Conservation (phyloP, 2,329 filamentous ascomycete genomes). For the Colletotrichum australisinense region DNA sequence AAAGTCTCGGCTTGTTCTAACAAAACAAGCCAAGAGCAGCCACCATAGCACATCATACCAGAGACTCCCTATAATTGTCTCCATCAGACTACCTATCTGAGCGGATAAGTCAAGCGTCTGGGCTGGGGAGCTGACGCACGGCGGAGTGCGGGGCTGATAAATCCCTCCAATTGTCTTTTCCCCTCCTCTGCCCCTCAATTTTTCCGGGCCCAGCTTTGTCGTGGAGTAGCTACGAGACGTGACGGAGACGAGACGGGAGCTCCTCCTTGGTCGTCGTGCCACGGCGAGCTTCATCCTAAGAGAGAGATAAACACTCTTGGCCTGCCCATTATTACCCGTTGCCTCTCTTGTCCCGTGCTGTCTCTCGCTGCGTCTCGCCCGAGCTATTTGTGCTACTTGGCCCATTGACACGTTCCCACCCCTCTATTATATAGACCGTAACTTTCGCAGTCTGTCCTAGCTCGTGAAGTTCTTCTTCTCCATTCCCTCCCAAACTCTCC, state of each 20-base stretch:
- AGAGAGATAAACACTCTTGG: slow-evolving; percentile 3
- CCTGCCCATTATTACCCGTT: not conserved
- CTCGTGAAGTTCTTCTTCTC: not conserved
- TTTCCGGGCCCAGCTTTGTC: slow-evolving; percentile 42
- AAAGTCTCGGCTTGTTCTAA: not conserved
- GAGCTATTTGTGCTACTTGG: slow-evolving; percentile 8
- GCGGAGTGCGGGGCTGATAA: slow-evolving; percentile 32
- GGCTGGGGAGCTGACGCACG: slow-evolving; percentile 23
- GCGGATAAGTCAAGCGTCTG: not conserved
- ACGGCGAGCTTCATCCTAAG: slow-evolving; percentile 25
- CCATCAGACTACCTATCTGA: not conserved
- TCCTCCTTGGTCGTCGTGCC: slow-evolving; percentile 1
- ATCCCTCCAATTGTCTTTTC: slow-evolving; percentile 40
- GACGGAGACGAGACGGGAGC: slow-evolving; percentile 13
- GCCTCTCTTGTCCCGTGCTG: not conserved
- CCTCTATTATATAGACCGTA: slow-evolving; percentile 24
- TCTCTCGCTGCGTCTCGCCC: slow-evolving; percentile 22
- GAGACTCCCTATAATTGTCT: not conserved
- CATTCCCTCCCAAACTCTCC: not conserved
- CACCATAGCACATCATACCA: not conserved
- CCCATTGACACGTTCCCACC: not conserved
- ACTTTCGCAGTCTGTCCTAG: not conserved
- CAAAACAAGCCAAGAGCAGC: not conserved
- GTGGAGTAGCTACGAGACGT: slow-evolving; percentile 11
- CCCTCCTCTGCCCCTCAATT: slow-evolving; percentile 49